Conservation (phyloP, 1,284 basidiomycete species). For the Pseudomicrostroma phylloplanum region DNA sequence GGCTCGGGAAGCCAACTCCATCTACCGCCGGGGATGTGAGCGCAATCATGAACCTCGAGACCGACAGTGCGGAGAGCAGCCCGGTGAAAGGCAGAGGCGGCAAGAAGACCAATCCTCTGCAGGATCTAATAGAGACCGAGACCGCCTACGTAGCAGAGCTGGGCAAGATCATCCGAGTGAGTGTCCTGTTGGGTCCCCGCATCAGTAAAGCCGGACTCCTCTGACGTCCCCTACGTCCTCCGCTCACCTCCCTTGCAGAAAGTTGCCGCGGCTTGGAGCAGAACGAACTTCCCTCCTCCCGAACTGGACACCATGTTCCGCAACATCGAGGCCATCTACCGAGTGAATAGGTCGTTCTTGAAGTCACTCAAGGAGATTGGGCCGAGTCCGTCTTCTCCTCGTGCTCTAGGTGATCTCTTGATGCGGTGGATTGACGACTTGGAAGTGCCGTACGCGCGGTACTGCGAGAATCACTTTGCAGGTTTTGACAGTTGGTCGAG, state of each 20-base stretch:
- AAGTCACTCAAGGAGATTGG: constrained; percentile 84
- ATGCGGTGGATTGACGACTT: constrained; percentile 81
- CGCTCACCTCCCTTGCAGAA: constrained; percentile 58
- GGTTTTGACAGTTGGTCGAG: constrained; percentile 80
- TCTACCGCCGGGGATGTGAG: constrained; percentile 7
- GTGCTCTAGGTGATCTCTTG: constrained; percentile 85
- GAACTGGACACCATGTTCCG: constrained; percentile 92
- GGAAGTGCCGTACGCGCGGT: constrained; percentile 76
- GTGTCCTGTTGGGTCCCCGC: constrained; percentile 45
- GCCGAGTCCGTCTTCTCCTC: constrained; percentile 84
- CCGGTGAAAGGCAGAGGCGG: constrained; percentile 11
- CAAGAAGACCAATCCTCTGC: constrained; percentile 64
- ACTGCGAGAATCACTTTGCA: constrained; percentile 65
- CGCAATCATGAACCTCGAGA: background rate
- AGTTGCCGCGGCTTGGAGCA: constrained; percentile 93
- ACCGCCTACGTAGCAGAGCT: constrained; percentile 85
- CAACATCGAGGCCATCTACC: constrained; percentile 82
- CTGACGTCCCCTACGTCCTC: background rate
- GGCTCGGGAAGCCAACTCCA: background rate
- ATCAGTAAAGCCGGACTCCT: constrained; percentile 24
- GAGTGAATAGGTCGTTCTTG: constrained; percentile 71
- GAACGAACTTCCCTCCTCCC: constrained; percentile 83
- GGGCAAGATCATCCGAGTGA: constrained; percentile 79
- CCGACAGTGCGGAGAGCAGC: constrained; percentile 6
- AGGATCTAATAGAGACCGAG: constrained; percentile 89